These are phyloP conservation scores for Yamadazyma triangularis DNA, from an alignment of 1,139 yeast genomes.

Conservation along the genomic window DNA sequence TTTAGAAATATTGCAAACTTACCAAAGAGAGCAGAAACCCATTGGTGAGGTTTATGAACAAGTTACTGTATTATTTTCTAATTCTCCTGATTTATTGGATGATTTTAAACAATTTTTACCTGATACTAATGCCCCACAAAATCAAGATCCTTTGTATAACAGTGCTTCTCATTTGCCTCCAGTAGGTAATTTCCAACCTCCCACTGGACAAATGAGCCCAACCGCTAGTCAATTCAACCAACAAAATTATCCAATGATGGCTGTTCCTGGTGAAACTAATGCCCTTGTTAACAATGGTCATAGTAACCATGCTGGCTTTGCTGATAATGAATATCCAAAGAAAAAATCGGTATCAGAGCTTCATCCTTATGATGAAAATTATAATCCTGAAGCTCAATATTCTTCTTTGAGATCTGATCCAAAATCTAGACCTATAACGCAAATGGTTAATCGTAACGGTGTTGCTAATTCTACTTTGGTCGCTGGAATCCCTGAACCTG, in stretches of 20 bases:
- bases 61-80: constrained; percentile 81
- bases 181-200: constrained; percentile 92
- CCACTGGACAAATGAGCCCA: constrained; percentile 31
- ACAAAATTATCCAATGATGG: constrained; percentile 4
- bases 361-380: constrained; percentile 27
- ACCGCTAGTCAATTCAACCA: constrained; percentile 3
- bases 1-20: constrained; percentile 90
- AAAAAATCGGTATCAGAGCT: constrained; percentile 27
- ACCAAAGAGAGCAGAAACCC: constrained; percentile 93
- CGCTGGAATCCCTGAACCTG: constrained; percentile 85
- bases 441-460: constrained; percentile 15
- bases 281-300: constrained; percentile 9
- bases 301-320: no score
- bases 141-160: constrained; percentile 17
- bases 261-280: constrained; percentile 12
- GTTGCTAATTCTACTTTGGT: constrained; percentile 61
- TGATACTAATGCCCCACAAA: constrained; percentile 51
- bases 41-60: constrained; percentile 93
- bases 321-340: constrained; percentile 17
- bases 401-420: constrained; percentile 49
- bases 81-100: constrained; percentile 90
- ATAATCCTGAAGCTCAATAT: constrained; percentile 43
- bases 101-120: constrained; percentile 96
- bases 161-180: constrained; percentile 71
- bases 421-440: constrained; percentile 20